Conservation (phyloP, 2,329 filamentous ascomycete genomes). For the Diaporthe aspalathi region DNA sequence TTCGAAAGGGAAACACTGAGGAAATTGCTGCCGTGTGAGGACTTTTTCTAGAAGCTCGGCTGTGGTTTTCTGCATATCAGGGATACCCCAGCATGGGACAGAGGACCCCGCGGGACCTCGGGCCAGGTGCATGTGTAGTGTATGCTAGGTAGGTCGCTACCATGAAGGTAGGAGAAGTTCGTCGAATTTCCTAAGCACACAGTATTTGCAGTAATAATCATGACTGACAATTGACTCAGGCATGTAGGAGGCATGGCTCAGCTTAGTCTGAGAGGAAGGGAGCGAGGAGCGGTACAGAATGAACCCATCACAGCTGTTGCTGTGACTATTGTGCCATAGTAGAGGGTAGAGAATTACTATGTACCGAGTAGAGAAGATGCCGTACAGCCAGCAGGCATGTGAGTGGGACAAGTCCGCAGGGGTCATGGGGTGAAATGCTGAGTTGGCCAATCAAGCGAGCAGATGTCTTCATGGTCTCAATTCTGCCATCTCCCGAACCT, state of each 20-base stretch:
- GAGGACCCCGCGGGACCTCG: conserved; percentile 2
- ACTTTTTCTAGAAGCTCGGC: conserved; percentile 33
- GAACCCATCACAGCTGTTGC: neutral
- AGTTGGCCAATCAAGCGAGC: conserved; percentile 22
- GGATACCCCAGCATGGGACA: conserved; percentile 12
- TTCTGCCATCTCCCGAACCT: conserved; percentile 27
- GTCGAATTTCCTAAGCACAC: too few relatives aligned
- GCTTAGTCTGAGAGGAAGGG: neutral
- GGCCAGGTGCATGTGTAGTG: neutral
- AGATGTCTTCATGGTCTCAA: neutral
- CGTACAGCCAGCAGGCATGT: conserved; percentile 27
- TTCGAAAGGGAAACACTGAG: too few relatives aligned
- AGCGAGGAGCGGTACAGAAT: neutral
- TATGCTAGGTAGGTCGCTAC: too few relatives aligned
- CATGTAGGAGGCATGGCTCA: neutral
- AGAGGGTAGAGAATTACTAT: too few relatives aligned
- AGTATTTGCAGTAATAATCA: neutral
- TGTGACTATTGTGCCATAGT: too few relatives aligned
- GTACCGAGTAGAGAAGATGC: neutral
- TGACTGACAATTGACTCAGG: too few relatives aligned
- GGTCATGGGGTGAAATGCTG: conserved; percentile 23
- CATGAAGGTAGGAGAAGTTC: too few relatives aligned
- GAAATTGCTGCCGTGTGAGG: neutral
- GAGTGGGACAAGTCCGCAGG: conserved; percentile 21
- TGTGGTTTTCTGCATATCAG: neutral